Conservation (phyloP, 352 stramenopile species). For the Pythium brachiatum region DNA sequence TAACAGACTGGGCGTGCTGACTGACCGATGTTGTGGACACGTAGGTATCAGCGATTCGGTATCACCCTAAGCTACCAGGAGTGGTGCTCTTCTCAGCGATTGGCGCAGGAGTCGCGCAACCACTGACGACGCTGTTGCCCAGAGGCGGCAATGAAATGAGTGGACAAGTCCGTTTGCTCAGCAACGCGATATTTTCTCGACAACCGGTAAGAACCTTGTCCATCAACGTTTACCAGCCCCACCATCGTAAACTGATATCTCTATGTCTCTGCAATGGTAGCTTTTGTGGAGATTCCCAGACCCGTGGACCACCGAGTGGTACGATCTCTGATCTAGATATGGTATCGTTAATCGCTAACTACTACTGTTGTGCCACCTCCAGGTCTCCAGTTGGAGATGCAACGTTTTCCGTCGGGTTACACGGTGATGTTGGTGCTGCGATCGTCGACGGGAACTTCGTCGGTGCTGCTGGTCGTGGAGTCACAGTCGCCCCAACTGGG, state of each 20-base stretch:
- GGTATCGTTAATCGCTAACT: background rate
- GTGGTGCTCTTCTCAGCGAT: background rate
- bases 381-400: slow-evolving; percentile 3
- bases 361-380: background rate
- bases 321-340: background rate
- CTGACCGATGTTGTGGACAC: too few species aligned
- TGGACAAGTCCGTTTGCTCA: slow-evolving; percentile 3
- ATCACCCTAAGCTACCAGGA: background rate
- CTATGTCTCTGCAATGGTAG: background rate
- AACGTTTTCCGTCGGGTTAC: slow-evolving; percentile 12
- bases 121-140: background rate
- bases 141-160: slow-evolving; percentile 1
- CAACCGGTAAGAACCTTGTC: background rate
- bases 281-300: slow-evolving; percentile 10
- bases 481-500: background rate
- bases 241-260: too few species aligned
- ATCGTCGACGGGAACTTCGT: slow-evolving; percentile 1
- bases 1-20: too few species aligned
- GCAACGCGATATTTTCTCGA: background rate
- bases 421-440: slow-evolving; percentile 6
- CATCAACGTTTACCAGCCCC: background rate
- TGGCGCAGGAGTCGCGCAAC: background rate
- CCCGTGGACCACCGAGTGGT: slow-evolving; percentile 24
- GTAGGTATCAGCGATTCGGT: slow-evolving; percentile 15
- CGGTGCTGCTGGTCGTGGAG: background rate